Conservation (phyloP, 257 asterid species). For the Petunia axillaris region DNA sequence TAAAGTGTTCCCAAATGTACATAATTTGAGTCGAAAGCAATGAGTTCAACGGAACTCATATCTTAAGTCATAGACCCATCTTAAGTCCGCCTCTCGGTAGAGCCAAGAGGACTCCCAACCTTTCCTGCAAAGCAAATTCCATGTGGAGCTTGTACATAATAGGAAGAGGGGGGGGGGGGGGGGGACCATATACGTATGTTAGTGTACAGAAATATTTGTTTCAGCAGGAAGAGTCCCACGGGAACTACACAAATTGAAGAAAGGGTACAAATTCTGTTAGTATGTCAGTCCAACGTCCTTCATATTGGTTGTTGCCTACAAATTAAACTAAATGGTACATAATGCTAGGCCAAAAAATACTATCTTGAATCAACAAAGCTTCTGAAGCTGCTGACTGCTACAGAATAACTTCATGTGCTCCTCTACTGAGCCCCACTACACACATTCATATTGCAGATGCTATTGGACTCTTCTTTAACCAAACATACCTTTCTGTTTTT, state of each 20-base stretch:
- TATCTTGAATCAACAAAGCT: constrained; percentile 9
- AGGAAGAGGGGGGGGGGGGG: neutral
- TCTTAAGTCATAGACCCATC: too few relatives aligned
- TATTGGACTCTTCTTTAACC: neutral
- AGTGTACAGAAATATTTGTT: neutral
- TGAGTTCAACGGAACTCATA: neutral
- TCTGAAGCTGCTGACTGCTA: neutral
- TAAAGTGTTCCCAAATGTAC: neutral
- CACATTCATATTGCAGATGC: neutral
- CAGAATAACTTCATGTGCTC: constrained; percentile 9
- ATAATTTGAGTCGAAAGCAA: neutral
- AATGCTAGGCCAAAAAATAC: neutral
- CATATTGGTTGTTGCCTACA: neutral
- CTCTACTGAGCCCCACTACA: neutral
- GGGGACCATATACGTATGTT: neutral
- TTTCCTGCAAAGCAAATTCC: neutral
- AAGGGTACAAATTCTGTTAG: constrained; percentile 10
- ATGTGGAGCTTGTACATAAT: neutral
- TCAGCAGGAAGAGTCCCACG: neutral
- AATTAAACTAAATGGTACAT: neutral
- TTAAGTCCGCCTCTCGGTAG: neutral
- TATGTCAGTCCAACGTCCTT: neutral
- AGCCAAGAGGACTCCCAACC: neutral
- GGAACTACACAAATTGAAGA: neutral
- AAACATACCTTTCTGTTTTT: neutral